These are phyloP conservation scores for Pyrus bretschneideri DNA, from an alignment of 306 rosid species.

Conservation along the genomic window DNA sequence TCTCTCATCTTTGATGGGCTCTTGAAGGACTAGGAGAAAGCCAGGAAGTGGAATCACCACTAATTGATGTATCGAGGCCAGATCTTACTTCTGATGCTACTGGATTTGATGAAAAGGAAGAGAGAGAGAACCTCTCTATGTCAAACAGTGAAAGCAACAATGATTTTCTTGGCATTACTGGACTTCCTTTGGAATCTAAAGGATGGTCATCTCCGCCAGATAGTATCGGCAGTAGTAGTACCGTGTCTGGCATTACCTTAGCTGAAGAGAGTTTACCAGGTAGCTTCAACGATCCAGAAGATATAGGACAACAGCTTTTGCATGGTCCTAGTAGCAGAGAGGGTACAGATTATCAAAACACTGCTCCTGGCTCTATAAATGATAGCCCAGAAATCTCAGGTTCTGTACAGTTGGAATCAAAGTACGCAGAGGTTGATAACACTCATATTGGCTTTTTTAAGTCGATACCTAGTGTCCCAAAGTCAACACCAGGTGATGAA, in stretches of 20 bases:
- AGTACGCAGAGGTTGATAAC: conserved; percentile 26
- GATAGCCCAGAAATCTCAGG: conserved; percentile 32
- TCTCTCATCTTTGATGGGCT: conserved; percentile 51
- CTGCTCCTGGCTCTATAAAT: conserved; percentile 32
- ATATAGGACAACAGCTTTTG: conserved; percentile 36
- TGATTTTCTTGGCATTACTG: conserved; percentile 43
- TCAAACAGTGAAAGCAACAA: conserved; percentile 47
- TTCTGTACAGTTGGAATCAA: conserved; percentile 36
- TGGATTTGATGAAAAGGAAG: conserved; percentile 62
- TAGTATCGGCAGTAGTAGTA: conserved; percentile 66
- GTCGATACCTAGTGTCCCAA: conserved; percentile 28
- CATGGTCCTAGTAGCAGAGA: conserved; percentile 38
- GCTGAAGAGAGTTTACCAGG: conserved; percentile 53
- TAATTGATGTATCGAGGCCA: conserved; percentile 49
- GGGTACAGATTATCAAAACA: conserved; percentile 17
- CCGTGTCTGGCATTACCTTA: conserved; percentile 51
- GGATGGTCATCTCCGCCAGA: conserved; percentile 93
- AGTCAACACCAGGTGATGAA: conserved; percentile 37
- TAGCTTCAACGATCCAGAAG: conserved; percentile 56
- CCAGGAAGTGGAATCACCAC: conserved; percentile 77
- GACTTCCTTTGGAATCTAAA: conserved; percentile 61
- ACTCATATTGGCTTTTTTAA: conserved; percentile 23
- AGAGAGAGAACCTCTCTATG: conserved; percentile 46
- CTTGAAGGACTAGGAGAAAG: conserved; percentile 98
- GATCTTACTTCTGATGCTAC: conserved; percentile 54